A percentile compares a stretch with the other conserved stretches of the same genome.
Evolutionary conservation across 108 stramenopile species (phyloP).

Genomic region (Nitzschia putrida): DNA sequence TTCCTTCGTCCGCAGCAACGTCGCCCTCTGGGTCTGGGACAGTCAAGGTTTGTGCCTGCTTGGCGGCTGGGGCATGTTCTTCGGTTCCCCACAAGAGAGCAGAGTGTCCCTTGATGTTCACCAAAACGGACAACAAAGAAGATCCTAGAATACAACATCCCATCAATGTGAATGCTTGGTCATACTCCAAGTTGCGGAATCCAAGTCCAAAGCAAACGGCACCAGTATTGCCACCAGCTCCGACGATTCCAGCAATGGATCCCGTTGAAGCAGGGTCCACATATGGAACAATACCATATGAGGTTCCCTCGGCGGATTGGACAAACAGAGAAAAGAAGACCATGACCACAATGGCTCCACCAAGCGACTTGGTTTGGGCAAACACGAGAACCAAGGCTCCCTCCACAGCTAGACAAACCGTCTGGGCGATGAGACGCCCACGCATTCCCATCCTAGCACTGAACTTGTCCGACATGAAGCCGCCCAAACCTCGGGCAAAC

Average conservation of each 20-base stretch:
- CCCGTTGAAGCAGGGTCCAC: conserved; percentile 76
- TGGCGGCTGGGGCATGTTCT: not conserved
- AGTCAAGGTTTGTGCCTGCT: conserved; percentile 6
- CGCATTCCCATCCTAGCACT: conserved; percentile 56
- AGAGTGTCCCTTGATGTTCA: conserved; percentile 56
- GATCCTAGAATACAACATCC: conserved; percentile 47
- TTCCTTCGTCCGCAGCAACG: not conserved
- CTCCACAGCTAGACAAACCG: conserved; percentile 54
- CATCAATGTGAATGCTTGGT: conserved; percentile 48
- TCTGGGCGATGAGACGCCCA: conserved; percentile 61
- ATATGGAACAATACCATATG: conserved; percentile 85
- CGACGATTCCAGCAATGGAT: conserved; percentile 77
- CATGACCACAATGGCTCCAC: conserved; percentile 61
- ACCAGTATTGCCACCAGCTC: conserved; percentile 71
- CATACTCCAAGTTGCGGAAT: conserved; percentile 48
- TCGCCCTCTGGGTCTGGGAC: conserved; percentile 8
- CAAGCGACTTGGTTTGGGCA: conserved; percentile 47
- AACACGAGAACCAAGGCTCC: conserved; percentile 70
- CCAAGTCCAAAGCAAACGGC: conserved; percentile 62
- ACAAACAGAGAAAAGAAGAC: conserved; percentile 76
- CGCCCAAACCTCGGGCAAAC: conserved; percentile 69
- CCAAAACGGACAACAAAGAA: conserved; percentile 46
- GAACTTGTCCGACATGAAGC: conserved; percentile 49
- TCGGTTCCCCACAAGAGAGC: conserved; percentile 35
- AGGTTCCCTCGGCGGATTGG: conserved; percentile 76